phyloP scores from a whole-genome alignment of 2,329 filamentous ascomycete genomes.

The Aureobasidium uvarum region DNA sequence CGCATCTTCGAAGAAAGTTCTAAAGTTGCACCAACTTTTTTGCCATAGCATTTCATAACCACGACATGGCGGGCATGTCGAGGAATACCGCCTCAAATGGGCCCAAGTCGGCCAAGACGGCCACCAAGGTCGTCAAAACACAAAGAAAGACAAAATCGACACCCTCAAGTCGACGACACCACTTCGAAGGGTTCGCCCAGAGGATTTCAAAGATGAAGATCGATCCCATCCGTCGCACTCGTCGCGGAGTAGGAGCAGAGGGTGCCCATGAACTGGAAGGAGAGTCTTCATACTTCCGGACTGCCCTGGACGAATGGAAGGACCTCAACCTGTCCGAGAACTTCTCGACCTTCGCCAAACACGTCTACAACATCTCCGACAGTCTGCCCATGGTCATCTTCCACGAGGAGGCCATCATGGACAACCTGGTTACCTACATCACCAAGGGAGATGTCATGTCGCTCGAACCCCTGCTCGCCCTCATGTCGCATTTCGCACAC shows the following conservation, averaged over 20 bases:
- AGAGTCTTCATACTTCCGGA: slow-evolving; percentile 80
- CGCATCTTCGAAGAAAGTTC: not conserved
- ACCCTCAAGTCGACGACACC: slow-evolving; percentile 74
- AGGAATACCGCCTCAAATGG: slow-evolving; percentile 36
- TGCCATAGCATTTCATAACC: slow-evolving; percentile 5
- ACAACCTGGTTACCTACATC: slow-evolving; percentile 71
- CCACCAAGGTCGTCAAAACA: slow-evolving; percentile 54
- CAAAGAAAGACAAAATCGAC: slow-evolving; percentile 62
- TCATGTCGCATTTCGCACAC: slow-evolving; percentile 93
- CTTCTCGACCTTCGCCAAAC: slow-evolving; percentile 74
- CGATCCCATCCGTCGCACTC: slow-evolving; percentile 87
- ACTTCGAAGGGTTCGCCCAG: slow-evolving; percentile 86
- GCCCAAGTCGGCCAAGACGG: slow-evolving; percentile 28
- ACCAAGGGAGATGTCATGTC: slow-evolving; percentile 73
- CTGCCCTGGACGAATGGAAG: slow-evolving; percentile 80
- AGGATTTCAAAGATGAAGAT: slow-evolving; percentile 91
- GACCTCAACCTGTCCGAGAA: slow-evolving; percentile 85
- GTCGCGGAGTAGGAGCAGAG: slow-evolving; percentile 42
- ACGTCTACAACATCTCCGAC: slow-evolving; percentile 76
- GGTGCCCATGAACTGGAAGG: slow-evolving; percentile 75
- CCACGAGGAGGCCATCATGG: slow-evolving; percentile 83
- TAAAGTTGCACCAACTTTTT: slow-evolving; percentile 19
- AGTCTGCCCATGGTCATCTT: slow-evolving; percentile 90
- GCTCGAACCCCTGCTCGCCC: slow-evolving; percentile 79
- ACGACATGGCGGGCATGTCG: slow-evolving; percentile 46